A percentile compares a stretch with the other conserved stretches of the same genome.
These are phyloP conservation scores for Parmelia sp. DNA, from an alignment of 495 filamentous ascomycete species.

Conservation along the genomic window DNA sequence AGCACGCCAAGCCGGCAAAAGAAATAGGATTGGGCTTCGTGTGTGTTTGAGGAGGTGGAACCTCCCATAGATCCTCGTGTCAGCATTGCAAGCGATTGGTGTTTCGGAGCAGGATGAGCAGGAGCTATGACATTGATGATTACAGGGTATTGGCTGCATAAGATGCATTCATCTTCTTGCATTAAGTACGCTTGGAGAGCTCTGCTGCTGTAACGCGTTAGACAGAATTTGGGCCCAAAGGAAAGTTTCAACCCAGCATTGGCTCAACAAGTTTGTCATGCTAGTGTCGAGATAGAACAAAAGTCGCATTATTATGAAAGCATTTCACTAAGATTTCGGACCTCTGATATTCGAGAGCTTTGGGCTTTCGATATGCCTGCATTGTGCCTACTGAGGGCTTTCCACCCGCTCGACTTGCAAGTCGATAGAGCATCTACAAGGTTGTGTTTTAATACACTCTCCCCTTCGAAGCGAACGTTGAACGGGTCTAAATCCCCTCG, in stretches of 20 bases:
- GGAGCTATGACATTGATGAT: not conserved
- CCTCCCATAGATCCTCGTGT: not conserved
- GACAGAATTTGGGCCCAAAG: not conserved
- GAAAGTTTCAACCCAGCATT: not conserved
- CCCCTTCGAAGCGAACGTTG: too few species aligned
- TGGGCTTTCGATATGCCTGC: not conserved
- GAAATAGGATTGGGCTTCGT: not conserved
- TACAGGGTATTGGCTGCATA: not conserved
- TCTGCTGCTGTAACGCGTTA: not conserved
- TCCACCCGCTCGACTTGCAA: not conserved
- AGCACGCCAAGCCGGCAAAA: not conserved
- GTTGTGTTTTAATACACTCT: not conserved
- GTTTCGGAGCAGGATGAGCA: not conserved
- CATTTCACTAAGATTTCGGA: too few species aligned
- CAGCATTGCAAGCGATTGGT: conserved; percentile 1
- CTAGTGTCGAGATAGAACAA: not conserved
- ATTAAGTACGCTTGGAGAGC: not conserved
- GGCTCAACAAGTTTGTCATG: not conserved
- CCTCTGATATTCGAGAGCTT: not conserved
- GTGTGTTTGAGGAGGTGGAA: not conserved
- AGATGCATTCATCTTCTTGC: not conserved
- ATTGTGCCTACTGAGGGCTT: not conserved
- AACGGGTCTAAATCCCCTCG: too few species aligned
- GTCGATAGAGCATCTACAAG: not conserved
- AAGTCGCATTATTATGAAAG: not conserved